Conservation (phyloP, 805 yeast species). For the Saccharomycopsis amapae region DNA sequence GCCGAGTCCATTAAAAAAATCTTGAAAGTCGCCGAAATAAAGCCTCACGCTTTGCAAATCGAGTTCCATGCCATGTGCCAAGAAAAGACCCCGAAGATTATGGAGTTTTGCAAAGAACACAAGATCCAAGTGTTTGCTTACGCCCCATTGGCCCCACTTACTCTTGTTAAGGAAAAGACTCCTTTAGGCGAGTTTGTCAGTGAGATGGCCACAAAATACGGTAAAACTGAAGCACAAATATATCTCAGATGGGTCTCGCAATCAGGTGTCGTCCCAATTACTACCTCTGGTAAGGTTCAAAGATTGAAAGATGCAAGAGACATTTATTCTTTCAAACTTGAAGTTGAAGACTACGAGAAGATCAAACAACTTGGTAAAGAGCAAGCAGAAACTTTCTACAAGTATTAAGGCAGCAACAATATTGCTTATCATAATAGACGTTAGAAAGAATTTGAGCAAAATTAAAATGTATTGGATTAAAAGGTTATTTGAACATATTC, state of each 20-base stretch:
- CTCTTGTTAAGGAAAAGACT: constrained; percentile 38
- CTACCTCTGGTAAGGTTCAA: constrained; percentile 55
- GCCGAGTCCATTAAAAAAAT: constrained; percentile 39
- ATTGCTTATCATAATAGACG: not conserved
- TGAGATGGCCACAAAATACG: constrained; percentile 48
- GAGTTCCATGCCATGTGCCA: constrained; percentile 62
- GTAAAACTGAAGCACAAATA: constrained; percentile 53
- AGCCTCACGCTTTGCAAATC: constrained; percentile 56
- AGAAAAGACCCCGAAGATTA: constrained; percentile 56
- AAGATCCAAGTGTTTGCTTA: constrained; percentile 56
- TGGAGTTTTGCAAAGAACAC: constrained; percentile 42
- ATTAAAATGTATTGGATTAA: not conserved
- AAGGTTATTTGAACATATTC: not conserved
- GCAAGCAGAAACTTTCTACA: constrained; percentile 7
- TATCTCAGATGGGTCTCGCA: constrained; percentile 66
- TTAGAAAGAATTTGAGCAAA: too few species aligned
- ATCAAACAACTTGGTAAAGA: constrained; percentile 36
- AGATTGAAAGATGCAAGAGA: constrained; percentile 53
- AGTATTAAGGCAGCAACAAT: constrained; percentile 11
- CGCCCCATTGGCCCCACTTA: constrained; percentile 59
- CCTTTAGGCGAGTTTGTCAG: constrained; percentile 37
- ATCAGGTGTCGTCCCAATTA: constrained; percentile 60
- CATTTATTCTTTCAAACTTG: constrained; percentile 48
- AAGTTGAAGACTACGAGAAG: constrained; percentile 40
- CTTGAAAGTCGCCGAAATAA: constrained; percentile 30